Evolutionary conservation across 1,284 basidiomycete genomes (phyloP).

Genomic region (Cutaneotrichosporon curvatum): DNA sequence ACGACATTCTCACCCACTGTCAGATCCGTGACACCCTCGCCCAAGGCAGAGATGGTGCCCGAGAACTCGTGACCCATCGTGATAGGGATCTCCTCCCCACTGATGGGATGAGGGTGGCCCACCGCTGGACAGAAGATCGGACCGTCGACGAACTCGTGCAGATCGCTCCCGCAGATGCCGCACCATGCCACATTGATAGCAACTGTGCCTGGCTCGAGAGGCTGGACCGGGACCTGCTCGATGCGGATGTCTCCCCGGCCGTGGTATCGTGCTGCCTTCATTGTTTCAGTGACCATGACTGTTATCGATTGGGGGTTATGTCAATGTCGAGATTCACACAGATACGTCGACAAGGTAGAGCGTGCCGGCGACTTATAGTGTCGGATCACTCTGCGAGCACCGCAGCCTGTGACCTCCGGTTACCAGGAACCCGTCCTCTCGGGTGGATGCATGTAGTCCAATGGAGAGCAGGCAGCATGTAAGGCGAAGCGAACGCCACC

Average conservation of each 20-base stretch:
- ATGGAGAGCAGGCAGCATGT: too few species aligned
- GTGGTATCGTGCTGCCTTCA: conserved; percentile 16
- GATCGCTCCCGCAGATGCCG: conserved; percentile 12
- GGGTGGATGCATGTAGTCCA: too few species aligned
- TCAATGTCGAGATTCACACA: too few species aligned
- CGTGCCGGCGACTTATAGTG: too few species aligned
- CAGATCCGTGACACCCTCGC: conserved; percentile 24
- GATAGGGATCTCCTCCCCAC: conserved; percentile 24
- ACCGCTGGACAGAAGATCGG: conserved; percentile 9
- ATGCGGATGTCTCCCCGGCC: conserved; percentile 14
- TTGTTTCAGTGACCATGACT: conserved; percentile 8
- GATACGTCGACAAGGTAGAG: too few species aligned
- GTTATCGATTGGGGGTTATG: too few species aligned
- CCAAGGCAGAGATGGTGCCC: conserved; percentile 32
- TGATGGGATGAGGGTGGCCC: conserved; percentile 7
- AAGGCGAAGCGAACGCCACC: too few species aligned
- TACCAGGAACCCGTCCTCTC: too few species aligned
- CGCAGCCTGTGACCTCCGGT: too few species aligned
- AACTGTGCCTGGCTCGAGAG: conserved; percentile 9
- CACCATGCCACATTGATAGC: conserved; percentile 17
- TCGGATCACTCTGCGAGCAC: too few species aligned
- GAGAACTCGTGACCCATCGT: conserved; percentile 43
- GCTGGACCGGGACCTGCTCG: conserved; percentile 9
- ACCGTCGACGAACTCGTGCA: conserved; percentile 16
- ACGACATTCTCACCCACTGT: conserved; percentile 41